These are phyloP conservation scores for Penicillium salamii DNA, from an alignment of 495 filamentous ascomycete genomes.

Conservation along the genomic window DNA sequence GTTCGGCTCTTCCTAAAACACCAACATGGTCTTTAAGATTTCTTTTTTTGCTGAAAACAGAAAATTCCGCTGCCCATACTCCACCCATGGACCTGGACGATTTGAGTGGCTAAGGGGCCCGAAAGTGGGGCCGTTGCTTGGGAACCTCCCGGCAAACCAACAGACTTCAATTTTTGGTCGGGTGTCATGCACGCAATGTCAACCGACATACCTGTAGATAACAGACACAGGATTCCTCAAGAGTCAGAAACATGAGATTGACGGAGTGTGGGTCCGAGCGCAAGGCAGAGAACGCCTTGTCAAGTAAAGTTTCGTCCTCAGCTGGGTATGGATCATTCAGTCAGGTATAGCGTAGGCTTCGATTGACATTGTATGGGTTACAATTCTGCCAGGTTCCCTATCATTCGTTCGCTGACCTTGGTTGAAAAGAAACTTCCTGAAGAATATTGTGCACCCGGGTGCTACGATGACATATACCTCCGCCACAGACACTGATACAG, in stretches of 20 bases:
- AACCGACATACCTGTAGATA: background rate
- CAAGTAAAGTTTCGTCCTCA: constrained; percentile 8
- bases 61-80: constrained; percentile 11
- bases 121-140: constrained; percentile 11
- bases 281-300: constrained; percentile 20
- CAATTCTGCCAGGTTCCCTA: too few species aligned
- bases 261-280: constrained; percentile 17
- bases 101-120: constrained; percentile 15
- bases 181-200: background rate
- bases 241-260: background rate
- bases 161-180: background rate
- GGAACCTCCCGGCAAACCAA: background rate
- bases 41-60: constrained; percentile 14
- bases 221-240: too few species aligned
- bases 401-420: too few species aligned
- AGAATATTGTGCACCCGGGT: too few species aligned
- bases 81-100: background rate
- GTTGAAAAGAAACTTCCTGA: too few species aligned
- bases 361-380: background rate
- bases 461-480: too few species aligned
- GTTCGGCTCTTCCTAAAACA: constrained; percentile 45
- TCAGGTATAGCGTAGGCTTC: constrained; percentile 1
- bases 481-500: too few species aligned
- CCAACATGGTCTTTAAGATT: background rate
- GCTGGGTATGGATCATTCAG: constrained; percentile 12